A percentile compares a stretch with the other conserved stretches of the same genome.
Conservation (phyloP, 352 stramenopile species). For the Phytophthora uliginosa region DNA sequence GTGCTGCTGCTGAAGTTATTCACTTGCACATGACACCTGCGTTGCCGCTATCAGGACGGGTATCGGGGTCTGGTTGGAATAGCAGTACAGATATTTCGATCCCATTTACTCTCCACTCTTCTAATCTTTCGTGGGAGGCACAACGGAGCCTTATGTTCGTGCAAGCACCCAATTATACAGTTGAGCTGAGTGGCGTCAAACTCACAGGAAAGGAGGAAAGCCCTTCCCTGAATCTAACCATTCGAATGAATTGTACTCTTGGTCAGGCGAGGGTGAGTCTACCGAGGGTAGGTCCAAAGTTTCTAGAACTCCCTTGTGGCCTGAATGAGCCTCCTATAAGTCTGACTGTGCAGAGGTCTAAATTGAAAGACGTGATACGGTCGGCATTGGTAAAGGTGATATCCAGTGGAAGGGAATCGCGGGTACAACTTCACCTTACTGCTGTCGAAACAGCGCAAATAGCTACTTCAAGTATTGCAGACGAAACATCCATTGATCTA, state of each 20-base stretch:
- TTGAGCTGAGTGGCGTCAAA: constrained; percentile 1
- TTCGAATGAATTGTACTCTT: constrained; percentile 5
- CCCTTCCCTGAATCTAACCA: neutral
- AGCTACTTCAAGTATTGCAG: neutral
- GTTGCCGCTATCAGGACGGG: neutral
- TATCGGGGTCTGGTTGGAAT: constrained; percentile 3
- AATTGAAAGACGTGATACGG: neutral
- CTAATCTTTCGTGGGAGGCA: neutral
- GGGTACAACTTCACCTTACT: constrained; percentile 8
- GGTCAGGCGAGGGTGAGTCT: constrained; percentile 6
- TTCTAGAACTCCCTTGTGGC: neutral
- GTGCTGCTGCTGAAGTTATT: constrained; percentile 16
- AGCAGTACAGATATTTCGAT: constrained; percentile 18
- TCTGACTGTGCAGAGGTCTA: neutral
- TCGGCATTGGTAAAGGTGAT: neutral
- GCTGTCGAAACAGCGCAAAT: neutral
- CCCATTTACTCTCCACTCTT: constrained; percentile 11
- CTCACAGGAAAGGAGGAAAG: constrained; percentile 1
- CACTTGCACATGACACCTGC: constrained; percentile 16
- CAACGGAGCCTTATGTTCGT: neutral
- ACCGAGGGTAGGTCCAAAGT: neutral
- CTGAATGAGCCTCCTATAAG: constrained; percentile 1
- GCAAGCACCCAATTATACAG: constrained; percentile 4
- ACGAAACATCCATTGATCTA: constrained; percentile 5
- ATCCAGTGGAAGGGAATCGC: neutral